Evolutionary conservation across 805 yeast species (phyloP).

Genomic region (Yamadazyma insecticola): DNA sequence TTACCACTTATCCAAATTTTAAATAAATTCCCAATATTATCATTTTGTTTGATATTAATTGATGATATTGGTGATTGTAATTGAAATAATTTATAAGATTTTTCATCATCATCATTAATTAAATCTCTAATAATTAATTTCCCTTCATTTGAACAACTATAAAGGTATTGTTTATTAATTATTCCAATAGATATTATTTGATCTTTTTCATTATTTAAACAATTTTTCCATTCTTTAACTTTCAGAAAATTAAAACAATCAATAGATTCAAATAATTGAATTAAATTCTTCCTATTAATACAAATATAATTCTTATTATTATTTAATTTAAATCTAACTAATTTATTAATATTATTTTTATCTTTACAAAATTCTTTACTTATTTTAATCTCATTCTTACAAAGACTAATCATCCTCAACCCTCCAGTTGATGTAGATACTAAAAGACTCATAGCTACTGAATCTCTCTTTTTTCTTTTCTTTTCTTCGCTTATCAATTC

Average conservation of each 20-base stretch:
- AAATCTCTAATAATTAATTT: constrained; percentile 30
- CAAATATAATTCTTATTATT: no score
- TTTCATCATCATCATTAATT: constrained; percentile 31
- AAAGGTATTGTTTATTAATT: constrained; percentile 22
- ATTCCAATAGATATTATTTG: constrained; percentile 22
- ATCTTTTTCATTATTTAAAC: constrained; percentile 14
- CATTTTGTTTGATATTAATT: constrained; percentile 9
- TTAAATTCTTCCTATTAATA: no score
- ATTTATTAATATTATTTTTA: background rate
- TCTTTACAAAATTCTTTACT: constrained; percentile 2
- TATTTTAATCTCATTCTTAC: background rate
- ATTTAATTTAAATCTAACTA: constrained; percentile 9
- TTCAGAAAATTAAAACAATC: no score
- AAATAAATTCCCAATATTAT: background rate
- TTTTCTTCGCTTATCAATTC: no score
- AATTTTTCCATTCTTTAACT: constrained; percentile 34
- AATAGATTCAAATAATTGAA: no score
- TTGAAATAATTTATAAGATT: constrained; percentile 19
- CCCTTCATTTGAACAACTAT: constrained; percentile 31
- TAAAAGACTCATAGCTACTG: constrained; percentile 1
- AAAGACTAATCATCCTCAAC: background rate
- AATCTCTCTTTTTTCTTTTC: no score
- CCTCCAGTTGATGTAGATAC: constrained; percentile 3
- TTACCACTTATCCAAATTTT: constrained; percentile 15
- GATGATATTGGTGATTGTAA: constrained; percentile 22